These are phyloP conservation scores for Triticum dicoccoides DNA, from an alignment of 176 grass and related monocot species.

Conservation along the genomic window DNA sequence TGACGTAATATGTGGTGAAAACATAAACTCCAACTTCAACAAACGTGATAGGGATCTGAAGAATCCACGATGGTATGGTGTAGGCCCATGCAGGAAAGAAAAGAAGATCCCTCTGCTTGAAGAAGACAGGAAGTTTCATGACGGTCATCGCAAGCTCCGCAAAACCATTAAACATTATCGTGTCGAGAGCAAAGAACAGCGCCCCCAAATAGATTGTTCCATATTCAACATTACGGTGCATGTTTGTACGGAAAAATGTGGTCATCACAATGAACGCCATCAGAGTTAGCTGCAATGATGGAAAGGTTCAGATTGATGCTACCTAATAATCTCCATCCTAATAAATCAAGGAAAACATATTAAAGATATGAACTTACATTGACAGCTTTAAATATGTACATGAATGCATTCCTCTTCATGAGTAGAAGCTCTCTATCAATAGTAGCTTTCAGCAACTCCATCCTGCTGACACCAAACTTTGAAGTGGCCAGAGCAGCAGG, in stretches of 20 bases:
- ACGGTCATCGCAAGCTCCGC: conserved; percentile 78
- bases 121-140: conserved; percentile 82
- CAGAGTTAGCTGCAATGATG: conserved; percentile 55
- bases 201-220: conserved; percentile 71
- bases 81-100: conserved; percentile 90
- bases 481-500: conserved; percentile 78
- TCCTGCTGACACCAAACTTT: conserved; percentile 63
- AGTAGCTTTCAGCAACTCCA: conserved; percentile 70
- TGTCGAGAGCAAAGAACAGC: conserved; percentile 65
- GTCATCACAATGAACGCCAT: conserved; percentile 75
- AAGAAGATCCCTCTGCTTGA: conserved; percentile 83
- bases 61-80: conserved; percentile 76
- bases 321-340: conserved; percentile 18
- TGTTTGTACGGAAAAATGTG: conserved; percentile 81
- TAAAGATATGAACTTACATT: conserved; percentile 50
- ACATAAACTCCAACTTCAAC: conserved; percentile 75
- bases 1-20: conserved; percentile 74
- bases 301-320: conserved; percentile 21
- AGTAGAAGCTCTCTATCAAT: conserved; percentile 84
- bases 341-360: conserved; percentile 1
- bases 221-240: conserved; percentile 31
- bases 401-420: conserved; percentile 95
- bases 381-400: conserved; percentile 83
- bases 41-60: conserved; percentile 89
- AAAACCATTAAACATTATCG: conserved; percentile 85